Evolutionary conservation across 176 grass and related monocot species (phyloP), one percentile per base, ranked within the genome.

Genomic region (Avena sativa): DNA sequence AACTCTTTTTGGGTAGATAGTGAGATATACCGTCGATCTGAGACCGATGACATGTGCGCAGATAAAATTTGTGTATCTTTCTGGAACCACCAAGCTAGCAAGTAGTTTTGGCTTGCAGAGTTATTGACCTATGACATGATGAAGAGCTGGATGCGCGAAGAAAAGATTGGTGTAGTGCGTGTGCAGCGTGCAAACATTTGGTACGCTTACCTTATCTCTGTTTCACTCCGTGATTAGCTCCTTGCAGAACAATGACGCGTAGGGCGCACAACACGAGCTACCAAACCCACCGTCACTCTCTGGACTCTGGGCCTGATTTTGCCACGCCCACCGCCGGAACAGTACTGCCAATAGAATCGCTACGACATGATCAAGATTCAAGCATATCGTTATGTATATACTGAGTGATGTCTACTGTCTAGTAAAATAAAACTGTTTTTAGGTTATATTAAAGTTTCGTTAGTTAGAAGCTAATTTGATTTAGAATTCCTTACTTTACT

Each of bases 401-500:
- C 30, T 17, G 52, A 68, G 65, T 38, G 30, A 38, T 68, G 65
- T 36, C 26, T 36, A 36, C 65, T 68, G 14, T 36, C 65, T 68
- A 68, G 64, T 16, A 16, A 16, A 51, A 26, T 73, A 47, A 47
- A 3, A 4, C n/a, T 48, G 20, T 44, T 66, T 30, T 66, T 15
- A 26, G 4, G 25, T 12, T 49, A 74, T 74, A 51, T 25, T 23
- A 23, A 23, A 73, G 20, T 23, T 21, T 19, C 23, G 69, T 73
- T 48, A 13, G 70, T 47, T 74, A 49, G 71, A 49, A 21, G 71
- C 44, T 49, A 74, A 26, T 1, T 1, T 2, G 49, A 74, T 49
- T 47, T 74, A 74, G 71, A 74, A n/a, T 26, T 23, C 44, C 46
- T 74, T 74, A 47, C 25, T 74, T 74, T 66, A 66, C 63, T 66